Evolutionary conservation across 169 alveolate genomes (phyloP), one percentile per base, ranked within the genome.

Genomic region (Miamiensis avidus): DNA sequence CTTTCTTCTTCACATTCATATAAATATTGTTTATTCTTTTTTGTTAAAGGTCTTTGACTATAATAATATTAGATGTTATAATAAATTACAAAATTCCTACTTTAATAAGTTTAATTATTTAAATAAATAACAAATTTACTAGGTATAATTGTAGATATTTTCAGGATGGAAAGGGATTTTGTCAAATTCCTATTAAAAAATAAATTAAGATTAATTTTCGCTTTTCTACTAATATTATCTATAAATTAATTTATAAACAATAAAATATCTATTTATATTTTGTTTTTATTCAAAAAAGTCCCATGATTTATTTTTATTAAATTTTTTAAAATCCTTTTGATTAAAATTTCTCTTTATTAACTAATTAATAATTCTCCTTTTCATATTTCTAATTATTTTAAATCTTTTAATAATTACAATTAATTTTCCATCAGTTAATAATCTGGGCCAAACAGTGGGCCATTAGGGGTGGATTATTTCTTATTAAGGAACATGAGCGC

Each of bases 1-100:
- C 97, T 86, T 88, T 94, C 97, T 82, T 94, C 97, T 86, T 94
- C 97, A 65, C 97, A 94, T 81, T 94, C 97, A 84, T 93, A 94
- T 30, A 94, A 87, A 74, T 92, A 86, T 88, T 92, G 88, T 81
- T 89, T 89, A 49, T 88, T 88, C 81, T 91, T 89, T 29, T 88
- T 84, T 25, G 92, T 78, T 25, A 92, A 86, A 29, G 87, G 91
- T 72, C 82, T 85, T 75, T 74, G n/a, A 65, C 87, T 81, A 81
- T 27, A 0, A 74, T 4, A 75, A 82, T 32, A 74, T 25, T 4
- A n/a, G 0, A 11, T 11, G 69, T 49, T 49, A 49, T n/a, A n/a
- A n/a, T n/a, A n/a, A n/a, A n/a, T n/a, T n/a, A n/a, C n/a, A n/a
- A n/a, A n/a, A n/a, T n/a, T n/a, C n/a, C n/a, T n/a, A n/a, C n/a